Evolutionary conservation across 768 basidiomycete genomes (phyloP).

Genomic region (Auricularia sp.): DNA sequence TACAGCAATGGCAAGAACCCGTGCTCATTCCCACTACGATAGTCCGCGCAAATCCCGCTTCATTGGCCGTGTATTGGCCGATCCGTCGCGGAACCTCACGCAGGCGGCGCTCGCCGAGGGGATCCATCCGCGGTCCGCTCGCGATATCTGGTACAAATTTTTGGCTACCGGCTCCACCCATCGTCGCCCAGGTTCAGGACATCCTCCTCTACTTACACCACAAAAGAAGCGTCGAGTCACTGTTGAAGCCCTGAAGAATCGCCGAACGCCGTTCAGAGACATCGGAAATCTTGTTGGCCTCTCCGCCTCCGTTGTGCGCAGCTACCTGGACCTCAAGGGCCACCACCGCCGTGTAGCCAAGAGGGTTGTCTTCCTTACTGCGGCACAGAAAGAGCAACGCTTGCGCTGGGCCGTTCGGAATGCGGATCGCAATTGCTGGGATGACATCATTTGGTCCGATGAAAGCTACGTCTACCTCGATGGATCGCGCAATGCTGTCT

Average conservation of each 20-base stretch:
- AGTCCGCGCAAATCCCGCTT: conserved; percentile 12
- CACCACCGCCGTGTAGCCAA: conserved; percentile 16
- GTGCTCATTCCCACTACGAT: background rate
- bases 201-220: conserved; percentile 12
- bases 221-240: conserved; percentile 9
- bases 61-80: conserved; percentile 12
- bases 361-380: conserved; percentile 18
- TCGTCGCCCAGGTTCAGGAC: conserved; percentile 14
- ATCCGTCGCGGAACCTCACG: too few species aligned
- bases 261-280: conserved; percentile 14
- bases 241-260: conserved; percentile 9
- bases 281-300: conserved; percentile 12
- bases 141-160: too few species aligned
- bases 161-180: conserved; percentile 14
- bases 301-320: conserved; percentile 10
- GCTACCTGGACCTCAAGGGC: conserved; percentile 10
- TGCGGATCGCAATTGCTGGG: conserved; percentile 11
- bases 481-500: conserved; percentile 14
- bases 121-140: too few species aligned
- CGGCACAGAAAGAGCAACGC: conserved; percentile 9
- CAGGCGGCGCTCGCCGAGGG: too few species aligned
- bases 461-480: conserved; percentile 18
- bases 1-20: background rate
- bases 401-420: conserved; percentile 14
- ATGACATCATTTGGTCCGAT: conserved; percentile 20